Conservation (phyloP, 192 early-diverging fungal genomes). For the Gamsiella multidivaricata region DNA sequence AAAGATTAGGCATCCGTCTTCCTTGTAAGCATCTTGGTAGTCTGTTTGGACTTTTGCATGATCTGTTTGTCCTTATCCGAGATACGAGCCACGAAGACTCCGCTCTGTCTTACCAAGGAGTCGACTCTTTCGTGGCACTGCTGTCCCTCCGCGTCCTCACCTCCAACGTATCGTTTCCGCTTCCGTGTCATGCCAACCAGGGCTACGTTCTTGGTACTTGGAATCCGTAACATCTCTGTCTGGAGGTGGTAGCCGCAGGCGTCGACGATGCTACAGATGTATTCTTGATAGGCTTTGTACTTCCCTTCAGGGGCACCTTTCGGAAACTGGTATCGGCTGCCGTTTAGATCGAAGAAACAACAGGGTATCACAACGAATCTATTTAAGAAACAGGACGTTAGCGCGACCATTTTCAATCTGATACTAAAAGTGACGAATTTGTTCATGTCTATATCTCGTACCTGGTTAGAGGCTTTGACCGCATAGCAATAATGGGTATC, state of each 20-base stretch:
- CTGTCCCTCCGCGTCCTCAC: neutral
- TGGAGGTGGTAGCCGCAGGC: slow-evolving; percentile 70
- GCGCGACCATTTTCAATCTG: neutral
- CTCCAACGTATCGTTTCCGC: neutral
- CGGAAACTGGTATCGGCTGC: slow-evolving; percentile 63
- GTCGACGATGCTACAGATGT: slow-evolving; percentile 63
- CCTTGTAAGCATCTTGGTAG: slow-evolving; percentile 12
- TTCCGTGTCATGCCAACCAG: slow-evolving; percentile 67
- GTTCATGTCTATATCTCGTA: slow-evolving; percentile 17
- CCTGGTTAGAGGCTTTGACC: slow-evolving; percentile 57
- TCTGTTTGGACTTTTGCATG: slow-evolving; percentile 50
- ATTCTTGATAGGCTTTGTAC: slow-evolving; percentile 76
- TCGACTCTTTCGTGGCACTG: slow-evolving; percentile 1
- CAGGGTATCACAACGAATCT: slow-evolving; percentile 86
- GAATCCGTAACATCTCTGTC: slow-evolving; percentile 78
- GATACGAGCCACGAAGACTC: slow-evolving; percentile 58
- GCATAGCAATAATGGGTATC: slow-evolving; percentile 81
- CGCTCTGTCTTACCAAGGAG: slow-evolving; percentile 24
- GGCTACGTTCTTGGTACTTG: slow-evolving; percentile 84
- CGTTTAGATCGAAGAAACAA: slow-evolving; percentile 81
- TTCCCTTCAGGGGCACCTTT: slow-evolving; percentile 66
- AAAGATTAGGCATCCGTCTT: neutral
- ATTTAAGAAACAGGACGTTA: neutral
- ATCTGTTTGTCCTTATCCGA: slow-evolving; percentile 65
- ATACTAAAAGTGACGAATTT: neutral